Percentiles rank a stretch among this genome's conserved stretches.
These are phyloP conservation scores for Fusarium mundagurra DNA, from an alignment of 2,329 filamentous ascomycete genomes.

Conservation along the genomic window DNA sequence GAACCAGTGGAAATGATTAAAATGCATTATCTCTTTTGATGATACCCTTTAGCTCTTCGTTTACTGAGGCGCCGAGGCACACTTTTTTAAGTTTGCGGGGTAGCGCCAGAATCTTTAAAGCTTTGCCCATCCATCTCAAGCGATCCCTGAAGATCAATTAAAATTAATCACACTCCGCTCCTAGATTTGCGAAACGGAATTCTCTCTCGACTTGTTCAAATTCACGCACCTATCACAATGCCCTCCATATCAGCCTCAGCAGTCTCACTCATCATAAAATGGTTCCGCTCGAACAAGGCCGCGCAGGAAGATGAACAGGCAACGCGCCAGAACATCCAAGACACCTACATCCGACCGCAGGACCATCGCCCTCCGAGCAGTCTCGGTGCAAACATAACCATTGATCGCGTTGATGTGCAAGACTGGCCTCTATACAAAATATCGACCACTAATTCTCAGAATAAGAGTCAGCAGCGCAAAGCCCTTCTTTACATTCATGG, in stretches of 20 bases:
- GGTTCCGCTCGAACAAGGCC: neutral
- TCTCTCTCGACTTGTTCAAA: accelerated
- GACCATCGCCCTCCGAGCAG: neutral
- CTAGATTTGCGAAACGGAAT: too few relatives aligned
- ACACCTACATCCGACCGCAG: neutral
- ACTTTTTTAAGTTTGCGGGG: neutral
- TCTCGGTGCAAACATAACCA: neutral
- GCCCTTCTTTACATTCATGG: neutral
- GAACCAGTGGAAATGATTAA: accelerated
- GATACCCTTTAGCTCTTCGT: too few relatives aligned
- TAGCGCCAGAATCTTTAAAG: neutral
- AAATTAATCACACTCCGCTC: neutral
- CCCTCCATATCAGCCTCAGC: neutral
- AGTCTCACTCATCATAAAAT: neutral
- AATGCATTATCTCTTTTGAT: accelerated
- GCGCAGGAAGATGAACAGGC: neutral
- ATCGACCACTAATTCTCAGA: neutral
- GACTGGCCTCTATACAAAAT: neutral
- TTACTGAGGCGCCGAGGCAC: neutral
- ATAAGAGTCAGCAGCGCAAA: neutral
- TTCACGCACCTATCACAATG: accelerated
- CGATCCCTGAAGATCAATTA: neutral
- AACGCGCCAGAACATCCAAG: neutral
- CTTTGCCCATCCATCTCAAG: accelerated
- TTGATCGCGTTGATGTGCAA: neutral